These are phyloP conservation scores for Knoxia roxburghii DNA, from an alignment of 257 asterid species.

Conservation along the genomic window DNA sequence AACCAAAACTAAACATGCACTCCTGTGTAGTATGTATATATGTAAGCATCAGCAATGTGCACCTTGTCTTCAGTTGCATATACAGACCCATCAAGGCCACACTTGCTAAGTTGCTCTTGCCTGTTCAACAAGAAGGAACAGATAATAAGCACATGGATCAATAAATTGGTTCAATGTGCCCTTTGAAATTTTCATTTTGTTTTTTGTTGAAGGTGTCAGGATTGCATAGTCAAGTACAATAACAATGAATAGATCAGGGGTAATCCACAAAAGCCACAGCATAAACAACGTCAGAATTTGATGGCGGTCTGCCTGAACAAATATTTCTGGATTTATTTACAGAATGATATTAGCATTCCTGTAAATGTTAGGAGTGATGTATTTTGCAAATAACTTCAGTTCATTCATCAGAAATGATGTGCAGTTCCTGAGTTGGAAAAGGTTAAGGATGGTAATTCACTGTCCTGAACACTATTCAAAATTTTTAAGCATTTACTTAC, in stretches of 20 bases:
- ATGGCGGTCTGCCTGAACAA: not conserved
- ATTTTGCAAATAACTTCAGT: not conserved
- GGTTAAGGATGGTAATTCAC: not conserved
- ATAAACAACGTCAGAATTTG: not conserved
- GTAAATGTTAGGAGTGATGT: not conserved
- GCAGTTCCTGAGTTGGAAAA: not conserved
- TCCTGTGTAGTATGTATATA: not conserved
- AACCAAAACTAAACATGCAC: not conserved
- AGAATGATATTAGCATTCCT: not conserved
- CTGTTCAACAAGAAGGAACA: slow-evolving; percentile 34
- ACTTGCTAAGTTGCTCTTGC: slow-evolving; percentile 75
- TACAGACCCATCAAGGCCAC: slow-evolving; percentile 78
- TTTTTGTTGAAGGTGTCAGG: not conserved
- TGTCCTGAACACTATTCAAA: not conserved
- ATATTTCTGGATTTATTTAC: not conserved
- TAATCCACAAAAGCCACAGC: not conserved
- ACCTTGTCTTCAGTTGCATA: slow-evolving; percentile 85
- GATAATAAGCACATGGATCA: slow-evolving; percentile 6
- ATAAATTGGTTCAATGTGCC: not conserved
- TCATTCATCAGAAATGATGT: not conserved
- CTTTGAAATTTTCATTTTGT: not conserved
- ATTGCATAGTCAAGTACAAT: not conserved
- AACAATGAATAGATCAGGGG: not conserved
- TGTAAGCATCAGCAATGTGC: not conserved
- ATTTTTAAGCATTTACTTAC: not conserved